Evolutionary conservation across 352 stramenopile species (phyloP).

Genomic region (Aphanomyces euteiches): DNA sequence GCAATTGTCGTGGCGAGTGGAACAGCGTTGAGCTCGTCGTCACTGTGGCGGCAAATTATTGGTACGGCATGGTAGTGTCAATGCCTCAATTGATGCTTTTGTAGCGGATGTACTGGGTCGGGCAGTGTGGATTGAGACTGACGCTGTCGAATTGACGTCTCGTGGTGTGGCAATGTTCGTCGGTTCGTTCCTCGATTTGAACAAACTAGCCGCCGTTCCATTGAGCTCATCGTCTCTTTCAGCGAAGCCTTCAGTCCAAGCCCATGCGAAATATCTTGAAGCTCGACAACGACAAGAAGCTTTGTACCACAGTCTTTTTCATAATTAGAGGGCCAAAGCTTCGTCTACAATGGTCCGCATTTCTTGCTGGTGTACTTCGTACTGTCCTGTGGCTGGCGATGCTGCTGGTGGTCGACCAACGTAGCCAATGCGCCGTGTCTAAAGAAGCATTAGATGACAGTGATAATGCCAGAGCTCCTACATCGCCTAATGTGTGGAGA

Average conservation of each 20-base stretch:
- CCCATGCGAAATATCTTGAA: constrained; percentile 59
- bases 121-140: constrained; percentile 62
- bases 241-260: constrained; percentile 42
- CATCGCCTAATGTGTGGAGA: constrained; percentile 77
- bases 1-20: constrained; percentile 71
- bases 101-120: constrained; percentile 68
- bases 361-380: constrained; percentile 91
- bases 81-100: background rate
- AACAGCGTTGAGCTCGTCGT: constrained; percentile 73
- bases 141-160: constrained; percentile 72
- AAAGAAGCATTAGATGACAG: background rate
- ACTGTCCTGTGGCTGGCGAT: constrained; percentile 95
- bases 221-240: constrained; percentile 39
- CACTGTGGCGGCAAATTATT: constrained; percentile 84
- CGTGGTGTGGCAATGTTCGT: constrained; percentile 75
- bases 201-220: constrained; percentile 44
- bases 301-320: constrained; percentile 68
- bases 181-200: constrained; percentile 54
- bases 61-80: background rate
- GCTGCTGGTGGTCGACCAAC: constrained; percentile 92
- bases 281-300: constrained; percentile 63
- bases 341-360: constrained; percentile 91
- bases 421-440: constrained; percentile 65
- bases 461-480: constrained; percentile 25
- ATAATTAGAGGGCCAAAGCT: constrained; percentile 43